Evolutionary conservation across 148 eudicot genomes (phyloP), one percentile per base, ranked within the genome.

Genomic region (Chenopodium suecicum): DNA sequence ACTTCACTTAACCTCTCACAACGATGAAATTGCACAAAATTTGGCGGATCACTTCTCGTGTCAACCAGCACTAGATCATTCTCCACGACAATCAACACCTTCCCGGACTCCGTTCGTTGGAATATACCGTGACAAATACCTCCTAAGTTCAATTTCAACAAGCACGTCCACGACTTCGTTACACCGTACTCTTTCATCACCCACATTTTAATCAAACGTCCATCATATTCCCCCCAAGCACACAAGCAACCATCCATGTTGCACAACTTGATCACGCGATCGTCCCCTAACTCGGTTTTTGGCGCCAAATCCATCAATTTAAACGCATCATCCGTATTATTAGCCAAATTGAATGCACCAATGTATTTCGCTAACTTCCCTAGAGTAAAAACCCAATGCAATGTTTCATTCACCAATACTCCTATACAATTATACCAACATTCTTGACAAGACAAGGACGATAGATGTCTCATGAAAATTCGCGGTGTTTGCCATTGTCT

Each of bases 341-440:
- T 50, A 71, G 58, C 78, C 78, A 84, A 76, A 77, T 77, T 47
- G 72, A 84, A 84, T 81, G 78, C 83, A 72, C 74, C 37, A 5
- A 84, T 22, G 69, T 74, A 48, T 68, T 47, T 8, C 64, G 56
- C 81, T 22, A 73, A 80, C 73, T 80, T 77, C 37, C 37, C 37
- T 34, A 34, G 83, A 19, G 78, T 50, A n/a, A 12, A 52, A 71
- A 50, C 81, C 86, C 86, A 84, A 84, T 84, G 86, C 60, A 84
- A 77, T 19, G 83, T 80, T 66, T 84, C 81, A 71, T 84, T 84
- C 10, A 84, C 86, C 78, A 84, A 76, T 17, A 84, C 83, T 47
- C 86, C 86, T 50, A 58, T 63, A 70, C 86, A 83, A 64, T 83
- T 83, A 37, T 37, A 37, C 44, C 44, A 37, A 37, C 44, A 37